Conservation (phyloP, 257 asterid species). For the Mitragyna speciosa region DNA sequence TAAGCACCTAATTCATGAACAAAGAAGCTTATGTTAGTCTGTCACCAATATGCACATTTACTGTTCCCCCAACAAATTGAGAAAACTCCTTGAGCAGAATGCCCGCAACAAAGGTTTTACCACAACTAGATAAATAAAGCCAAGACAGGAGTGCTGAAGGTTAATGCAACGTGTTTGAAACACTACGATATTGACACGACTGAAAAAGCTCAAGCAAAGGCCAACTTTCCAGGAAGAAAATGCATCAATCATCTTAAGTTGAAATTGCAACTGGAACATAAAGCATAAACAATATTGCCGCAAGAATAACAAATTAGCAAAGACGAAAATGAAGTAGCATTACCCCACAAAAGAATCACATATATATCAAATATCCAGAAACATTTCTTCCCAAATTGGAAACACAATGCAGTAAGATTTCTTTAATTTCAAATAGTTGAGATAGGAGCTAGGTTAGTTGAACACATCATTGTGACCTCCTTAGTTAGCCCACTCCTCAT, state of each 20-base stretch:
- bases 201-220: neutral
- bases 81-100: neutral
- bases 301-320: neutral
- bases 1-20: slow-evolving; percentile 76
- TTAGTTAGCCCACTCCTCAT: neutral
- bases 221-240: neutral
- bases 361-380: neutral
- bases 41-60: neutral
- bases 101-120: neutral
- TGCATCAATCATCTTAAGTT: neutral
- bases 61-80: slow-evolving; percentile 2
- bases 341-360: neutral
- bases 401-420: neutral
- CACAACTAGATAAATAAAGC: neutral
- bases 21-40: slow-evolving; percentile 20
- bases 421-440: neutral
- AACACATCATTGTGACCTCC: neutral
- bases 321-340: neutral
- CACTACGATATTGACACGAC: neutral
- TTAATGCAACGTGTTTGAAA: neutral
- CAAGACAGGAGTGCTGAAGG: neutral
- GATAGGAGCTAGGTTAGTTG: neutral
- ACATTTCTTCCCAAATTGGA: neutral
- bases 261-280: neutral
- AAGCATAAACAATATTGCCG: neutral